Percentiles rank a stretch among this genome's conserved stretches.
These are phyloP conservation scores for Alternaria arbusti DNA, from an alignment of 2,329 filamentous ascomycete genomes.

Conservation along the genomic window DNA sequence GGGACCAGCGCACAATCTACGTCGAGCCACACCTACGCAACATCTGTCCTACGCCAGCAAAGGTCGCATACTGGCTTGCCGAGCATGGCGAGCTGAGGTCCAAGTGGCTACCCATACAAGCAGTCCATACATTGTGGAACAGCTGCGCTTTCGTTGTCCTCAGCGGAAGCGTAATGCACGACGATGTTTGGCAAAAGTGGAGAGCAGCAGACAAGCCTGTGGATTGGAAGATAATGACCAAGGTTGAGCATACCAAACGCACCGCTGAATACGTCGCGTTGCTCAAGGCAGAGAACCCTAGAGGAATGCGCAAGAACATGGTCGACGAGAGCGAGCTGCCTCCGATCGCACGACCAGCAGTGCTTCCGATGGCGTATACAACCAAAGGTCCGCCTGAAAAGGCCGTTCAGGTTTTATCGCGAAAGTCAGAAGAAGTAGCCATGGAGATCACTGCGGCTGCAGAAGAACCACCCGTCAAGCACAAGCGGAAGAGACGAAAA, in stretches of 20 bases:
- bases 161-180: slow-evolving; percentile 41
- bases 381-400: not conserved
- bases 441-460: not conserved
- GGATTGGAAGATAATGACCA: slow-evolving; percentile 46
- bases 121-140: slow-evolving; percentile 39
- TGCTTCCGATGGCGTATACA: slow-evolving; percentile 11
- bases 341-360: slow-evolving; percentile 27
- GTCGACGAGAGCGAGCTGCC: slow-evolving; percentile 15
- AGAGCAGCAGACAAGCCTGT: slow-evolving; percentile 32
- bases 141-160: slow-evolving; percentile 45
- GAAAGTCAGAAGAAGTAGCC: not conserved
- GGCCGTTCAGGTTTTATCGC: not conserved
- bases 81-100: slow-evolving; percentile 34
- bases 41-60: slow-evolving; percentile 39
- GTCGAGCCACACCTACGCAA: slow-evolving; percentile 44
- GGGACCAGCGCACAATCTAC: slow-evolving; percentile 47
- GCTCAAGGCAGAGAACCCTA: slow-evolving; percentile 29
- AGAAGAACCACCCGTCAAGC: slow-evolving; percentile 20
- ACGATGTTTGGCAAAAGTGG: slow-evolving; percentile 41
- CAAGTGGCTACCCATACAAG: slow-evolving; percentile 46
- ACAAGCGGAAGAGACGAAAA: slow-evolving; percentile 32
- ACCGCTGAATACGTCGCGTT: slow-evolving; percentile 40
- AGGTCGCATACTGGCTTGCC: slow-evolving; percentile 40
- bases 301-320: slow-evolving; percentile 19
- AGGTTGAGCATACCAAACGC: slow-evolving; percentile 41